Conservation (phyloP, 306 rosid genomes). For the Sicyos edulis region DNA sequence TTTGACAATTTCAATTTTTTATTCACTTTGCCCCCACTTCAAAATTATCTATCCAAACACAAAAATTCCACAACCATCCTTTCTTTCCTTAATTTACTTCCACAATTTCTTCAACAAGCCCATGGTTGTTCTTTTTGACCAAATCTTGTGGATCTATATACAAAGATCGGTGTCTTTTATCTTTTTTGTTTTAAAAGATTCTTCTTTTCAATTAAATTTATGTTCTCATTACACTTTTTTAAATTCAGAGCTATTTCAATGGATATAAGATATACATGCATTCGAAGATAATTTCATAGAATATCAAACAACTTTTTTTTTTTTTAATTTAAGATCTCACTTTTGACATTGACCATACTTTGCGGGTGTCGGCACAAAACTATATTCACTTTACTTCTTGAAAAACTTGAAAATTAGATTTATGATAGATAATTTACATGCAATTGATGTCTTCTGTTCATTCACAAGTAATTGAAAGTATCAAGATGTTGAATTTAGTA, state of each 20-base stretch:
- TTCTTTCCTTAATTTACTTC: conserved; percentile 2
- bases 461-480: too few relatives aligned
- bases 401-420: too few relatives aligned
- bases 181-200: neutral
- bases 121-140: conserved; percentile 5
- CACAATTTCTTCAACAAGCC: conserved; percentile 13
- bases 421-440: too few relatives aligned
- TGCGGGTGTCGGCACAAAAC: neutral
- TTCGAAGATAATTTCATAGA: neutral
- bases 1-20: neutral
- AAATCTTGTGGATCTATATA: conserved; percentile 10
- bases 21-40: neutral
- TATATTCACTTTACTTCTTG: neutral
- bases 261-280: neutral
- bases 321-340: neutral
- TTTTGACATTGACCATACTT: neutral
- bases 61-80: neutral
- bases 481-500: too few relatives aligned
- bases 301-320: neutral
- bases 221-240: neutral
- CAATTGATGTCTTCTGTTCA: too few relatives aligned
- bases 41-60: neutral
- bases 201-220: neutral
- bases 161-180: neutral
- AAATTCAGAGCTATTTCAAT: neutral